phyloP scores from a whole-genome alignment of 2,329 filamentous ascomycete species.

The Akanthomyces dipterigenus region DNA sequence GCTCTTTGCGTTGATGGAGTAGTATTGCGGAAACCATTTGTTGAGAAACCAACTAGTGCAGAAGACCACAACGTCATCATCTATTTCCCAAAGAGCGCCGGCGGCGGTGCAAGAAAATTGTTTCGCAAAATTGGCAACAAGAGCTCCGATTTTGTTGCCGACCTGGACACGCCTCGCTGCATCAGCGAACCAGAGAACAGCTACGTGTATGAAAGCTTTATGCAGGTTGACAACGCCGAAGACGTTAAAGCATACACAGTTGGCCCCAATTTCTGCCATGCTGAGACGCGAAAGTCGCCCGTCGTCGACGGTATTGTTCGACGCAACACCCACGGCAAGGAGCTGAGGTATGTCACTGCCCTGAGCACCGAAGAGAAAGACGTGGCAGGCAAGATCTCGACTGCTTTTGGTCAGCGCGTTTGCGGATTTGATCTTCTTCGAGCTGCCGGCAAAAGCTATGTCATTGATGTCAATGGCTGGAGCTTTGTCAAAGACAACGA shows the following conservation, averaged over 20 bases:
- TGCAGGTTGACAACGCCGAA: conserved; percentile 93
- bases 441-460: conserved; percentile 83
- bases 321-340: conserved; percentile 94
- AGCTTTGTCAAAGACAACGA: conserved; percentile 99
- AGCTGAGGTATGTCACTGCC: conserved; percentile 88
- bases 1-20: conserved; percentile 80
- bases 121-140: conserved; percentile 99
- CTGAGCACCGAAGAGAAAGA: conserved; percentile 72
- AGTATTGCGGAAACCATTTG: conserved; percentile 82
- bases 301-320: conserved; percentile 95
- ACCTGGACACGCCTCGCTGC: conserved; percentile 68
- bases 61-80: conserved; percentile 99
- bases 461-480: conserved; percentile 99
- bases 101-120: conserved; percentile 82
- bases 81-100: conserved; percentile 82
- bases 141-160: conserved; percentile 86
- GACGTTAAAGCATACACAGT: conserved; percentile 99
- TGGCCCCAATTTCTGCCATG: conserved; percentile 86
- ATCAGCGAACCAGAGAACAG: conserved; percentile 76
- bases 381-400: conserved; percentile 85
- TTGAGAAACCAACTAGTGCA: conserved; percentile 96
- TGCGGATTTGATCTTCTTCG: conserved; percentile 94
- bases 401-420: conserved; percentile 86
- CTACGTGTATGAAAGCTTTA: conserved; percentile 95
- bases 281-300: conserved; percentile 93